phyloP scores from a whole-genome alignment of 2,329 filamentous ascomycete species.

The Neodidymelliopsis sp. region DNA sequence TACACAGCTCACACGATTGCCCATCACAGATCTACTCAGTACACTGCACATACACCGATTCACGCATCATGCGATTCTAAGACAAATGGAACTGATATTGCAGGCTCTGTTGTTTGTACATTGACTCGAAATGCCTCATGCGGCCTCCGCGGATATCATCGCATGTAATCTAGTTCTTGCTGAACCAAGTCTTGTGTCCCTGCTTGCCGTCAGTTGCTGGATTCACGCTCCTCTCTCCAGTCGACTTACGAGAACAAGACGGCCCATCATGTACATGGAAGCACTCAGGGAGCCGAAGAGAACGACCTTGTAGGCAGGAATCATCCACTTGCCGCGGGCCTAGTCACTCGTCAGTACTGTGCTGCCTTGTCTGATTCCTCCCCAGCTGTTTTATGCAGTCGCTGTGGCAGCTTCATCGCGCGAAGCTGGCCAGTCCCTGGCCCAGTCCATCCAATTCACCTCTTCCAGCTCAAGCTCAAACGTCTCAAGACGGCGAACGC shows the following conservation, averaged over 20 bases:
- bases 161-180: constrained; percentile 43
- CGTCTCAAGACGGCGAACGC: constrained; percentile 52
- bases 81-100: constrained; percentile 22
- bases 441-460: constrained; percentile 13
- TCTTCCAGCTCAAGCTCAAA: constrained; percentile 13
- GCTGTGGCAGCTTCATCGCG: constrained; percentile 2
- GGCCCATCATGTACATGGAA: constrained; percentile 76
- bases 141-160: constrained; percentile 28
- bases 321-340: constrained; percentile 68
- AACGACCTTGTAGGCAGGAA: constrained; percentile 72
- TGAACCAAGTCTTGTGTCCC: constrained; percentile 80
- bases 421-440: not conserved
- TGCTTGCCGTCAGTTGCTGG: constrained; percentile 20
- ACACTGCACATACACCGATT: not conserved
- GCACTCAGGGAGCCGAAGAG: constrained; percentile 69
- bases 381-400: not conserved
- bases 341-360: constrained; percentile 49
- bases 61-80: not conserved
- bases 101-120: constrained; percentile 46
- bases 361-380: not conserved
- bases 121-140: constrained; percentile 6
- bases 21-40: not conserved
- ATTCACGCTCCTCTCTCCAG: no score
- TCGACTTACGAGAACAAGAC: constrained; percentile 66
- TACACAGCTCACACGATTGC: not conserved